Percentiles rank a stretch among this genome's conserved stretches.
Conservation (phyloP, 345 rosid genomes). For the Eucalyptus cloeziana region DNA sequence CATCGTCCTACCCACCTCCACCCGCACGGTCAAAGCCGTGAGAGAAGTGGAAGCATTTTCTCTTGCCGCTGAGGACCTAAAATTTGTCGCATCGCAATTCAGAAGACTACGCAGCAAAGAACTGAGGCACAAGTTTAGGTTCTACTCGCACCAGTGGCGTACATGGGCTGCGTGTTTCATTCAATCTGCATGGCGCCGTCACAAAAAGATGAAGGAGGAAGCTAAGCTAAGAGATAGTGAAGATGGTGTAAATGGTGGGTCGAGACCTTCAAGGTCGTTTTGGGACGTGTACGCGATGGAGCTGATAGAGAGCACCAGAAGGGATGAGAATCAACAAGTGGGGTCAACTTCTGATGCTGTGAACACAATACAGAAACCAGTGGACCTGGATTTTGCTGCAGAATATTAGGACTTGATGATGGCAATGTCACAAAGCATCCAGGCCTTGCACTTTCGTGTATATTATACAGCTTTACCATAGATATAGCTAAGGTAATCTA, state of each 20-base stretch:
- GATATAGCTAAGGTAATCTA: not conserved
- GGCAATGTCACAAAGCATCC: not conserved
- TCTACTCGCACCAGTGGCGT: conserved; percentile 11
- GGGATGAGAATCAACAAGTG: not conserved
- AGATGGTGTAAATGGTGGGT: not conserved
- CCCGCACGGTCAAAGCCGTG: conserved; percentile 9
- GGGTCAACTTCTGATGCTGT: not conserved
- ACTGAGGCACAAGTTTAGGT: conserved; percentile 5
- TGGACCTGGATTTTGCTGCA: conserved; percentile 13
- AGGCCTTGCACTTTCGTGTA: not conserved
- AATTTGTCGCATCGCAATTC: conserved; percentile 8
- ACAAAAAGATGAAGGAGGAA: not conserved
- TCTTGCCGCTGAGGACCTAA: conserved; percentile 4
- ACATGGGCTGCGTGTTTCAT: conserved; percentile 14
- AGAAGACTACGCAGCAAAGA: conserved; percentile 5
- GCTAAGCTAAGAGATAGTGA: not conserved
- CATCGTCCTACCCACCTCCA: conserved; percentile 6
- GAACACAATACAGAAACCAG: conserved; percentile 10
- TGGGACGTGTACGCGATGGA: not conserved
- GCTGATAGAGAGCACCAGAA: not conserved
- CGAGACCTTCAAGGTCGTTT: not conserved
- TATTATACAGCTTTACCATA: not conserved
- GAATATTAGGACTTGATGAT: not conserved
- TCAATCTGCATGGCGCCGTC: conserved; percentile 9
- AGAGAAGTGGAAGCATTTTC: conserved; percentile 10